Conservation (phyloP, 805 yeast genomes). For the Metahyphopichia silvanorum region DNA sequence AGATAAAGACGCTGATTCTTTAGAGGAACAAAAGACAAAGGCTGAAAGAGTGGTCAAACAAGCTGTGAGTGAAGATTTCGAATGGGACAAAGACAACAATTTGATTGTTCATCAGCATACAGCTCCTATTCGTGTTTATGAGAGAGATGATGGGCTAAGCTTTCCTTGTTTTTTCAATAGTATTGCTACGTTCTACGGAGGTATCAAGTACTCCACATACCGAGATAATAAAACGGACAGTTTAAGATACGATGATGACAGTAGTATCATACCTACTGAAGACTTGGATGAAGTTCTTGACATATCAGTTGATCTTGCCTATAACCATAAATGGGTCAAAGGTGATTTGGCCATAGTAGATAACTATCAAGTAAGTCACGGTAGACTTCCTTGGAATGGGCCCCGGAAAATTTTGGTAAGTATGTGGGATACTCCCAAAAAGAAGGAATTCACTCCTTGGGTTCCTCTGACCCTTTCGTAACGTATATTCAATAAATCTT, state of each 20-base stretch:
- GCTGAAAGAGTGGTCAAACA: constrained; percentile 19
- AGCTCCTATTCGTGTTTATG: constrained; percentile 8
- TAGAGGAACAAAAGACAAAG: constrained; percentile 18
- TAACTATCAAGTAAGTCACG: constrained; percentile 33
- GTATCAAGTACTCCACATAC: constrained; percentile 2
- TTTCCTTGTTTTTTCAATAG: constrained; percentile 8
- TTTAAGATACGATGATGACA: constrained; percentile 2
- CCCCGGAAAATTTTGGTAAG: no score
- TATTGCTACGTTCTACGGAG: constrained; percentile 6
- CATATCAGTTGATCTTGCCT: constrained; percentile 13
- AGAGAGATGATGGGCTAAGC: constrained; percentile 1
- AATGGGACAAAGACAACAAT: constrained; percentile 21
- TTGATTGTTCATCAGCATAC: constrained; percentile 26
- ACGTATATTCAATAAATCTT: no score
- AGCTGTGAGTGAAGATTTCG: constrained; percentile 18
- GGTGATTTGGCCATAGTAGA: constrained; percentile 35
- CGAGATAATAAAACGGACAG: constrained; percentile 3
- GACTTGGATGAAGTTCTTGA: constrained; percentile 7
- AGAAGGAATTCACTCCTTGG: no score
- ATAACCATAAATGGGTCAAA: constrained; percentile 23
- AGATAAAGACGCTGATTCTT: constrained; percentile 14
- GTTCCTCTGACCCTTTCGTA: no score
- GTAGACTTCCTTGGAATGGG: constrained; percentile 29
- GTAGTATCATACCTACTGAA: background rate
- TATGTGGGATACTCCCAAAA: no score